Base-by-base conservation (phyloP, 208 protist species). In the Wallacemonas sp. region DNA sequence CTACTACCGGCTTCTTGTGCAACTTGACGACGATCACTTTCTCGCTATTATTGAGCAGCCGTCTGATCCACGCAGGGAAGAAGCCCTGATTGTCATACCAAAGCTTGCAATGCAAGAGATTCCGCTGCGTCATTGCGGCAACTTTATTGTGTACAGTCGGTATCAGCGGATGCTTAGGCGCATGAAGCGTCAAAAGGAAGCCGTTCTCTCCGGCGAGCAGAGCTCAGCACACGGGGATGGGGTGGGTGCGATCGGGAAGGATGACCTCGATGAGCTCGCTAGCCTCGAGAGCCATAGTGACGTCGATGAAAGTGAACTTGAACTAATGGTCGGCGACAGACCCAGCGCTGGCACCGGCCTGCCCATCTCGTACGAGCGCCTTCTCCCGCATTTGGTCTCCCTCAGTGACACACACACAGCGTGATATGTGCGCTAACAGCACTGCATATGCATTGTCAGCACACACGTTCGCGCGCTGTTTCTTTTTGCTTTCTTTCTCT, bases 1-100 rank as follows among this genome's bases (percentile, higher is more conserved):
- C 9, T 58, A 58, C 51, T 58, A 31, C 28, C 51, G 30, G 4
- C 51, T 58, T 14, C 51, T 58, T 39, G 12, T 27, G 30, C 28
- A 2, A 9, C 51, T 58, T 11, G 51, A 24, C 8, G 3, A 26
- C 15, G 30, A 58, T 15, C 51, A 58, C 51, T 58, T 58, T n/a
- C n/a, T 58, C 5, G 51, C 51, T 24, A 2, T 58, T 6, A 33
- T 38, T 39, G 28, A 41, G 51, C 17, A 26, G 5, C 2, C 15
- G 30, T 58, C n/a, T 22, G 19, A 9, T 4, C 14, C 4, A 14
- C 4, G 3, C 17, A 15, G 3, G 8, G 28, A 41, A 27, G 15
- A 38, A 6, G n/a, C 30, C 14, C n/a, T 58, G 30, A 0, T 34
- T 17, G 51, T 58, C n/a, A 5, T 58, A 5, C 8, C 14, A 0